phyloP scores from a whole-genome alignment of 75 land plant genomes.

The Cupressus sempervirens region DNA sequence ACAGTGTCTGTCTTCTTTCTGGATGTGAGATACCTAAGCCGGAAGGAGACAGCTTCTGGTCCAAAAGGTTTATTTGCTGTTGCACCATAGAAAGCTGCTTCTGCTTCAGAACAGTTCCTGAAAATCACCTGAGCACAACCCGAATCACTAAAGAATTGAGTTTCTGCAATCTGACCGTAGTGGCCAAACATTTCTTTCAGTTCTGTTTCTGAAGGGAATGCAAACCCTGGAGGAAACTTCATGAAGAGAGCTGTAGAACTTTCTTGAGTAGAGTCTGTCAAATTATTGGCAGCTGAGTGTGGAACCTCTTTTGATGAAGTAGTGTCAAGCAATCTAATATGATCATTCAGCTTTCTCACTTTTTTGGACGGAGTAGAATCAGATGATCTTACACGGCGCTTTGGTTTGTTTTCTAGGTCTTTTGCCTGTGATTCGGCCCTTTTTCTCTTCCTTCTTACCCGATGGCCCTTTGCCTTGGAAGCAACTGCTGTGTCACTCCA shows the following conservation, averaged over 20 bases:
- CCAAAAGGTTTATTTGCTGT: constrained; percentile 55
- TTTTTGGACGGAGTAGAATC: not conserved
- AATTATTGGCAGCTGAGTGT: not conserved
- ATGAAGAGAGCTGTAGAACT: constrained; percentile 45
- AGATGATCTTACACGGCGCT: not conserved
- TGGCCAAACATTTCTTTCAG: constrained; percentile 43
- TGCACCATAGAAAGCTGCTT: constrained; percentile 51
- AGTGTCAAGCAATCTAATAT: not conserved
- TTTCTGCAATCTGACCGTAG: constrained; percentile 51
- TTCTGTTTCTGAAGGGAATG: constrained; percentile 51
- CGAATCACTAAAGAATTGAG: constrained; percentile 25
- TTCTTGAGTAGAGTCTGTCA: constrained; percentile 10
- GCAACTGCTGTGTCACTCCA: not conserved
- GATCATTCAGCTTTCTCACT: not conserved
- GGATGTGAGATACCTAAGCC: constrained; percentile 38
- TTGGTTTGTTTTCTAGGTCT: not conserved
- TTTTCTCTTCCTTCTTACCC: not conserved
- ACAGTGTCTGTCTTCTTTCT: not conserved
- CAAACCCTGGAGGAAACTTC: constrained; percentile 27
- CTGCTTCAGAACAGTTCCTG: constrained; percentile 52
- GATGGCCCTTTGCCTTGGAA: not conserved
- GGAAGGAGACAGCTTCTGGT: constrained; percentile 41
- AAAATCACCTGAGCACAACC: constrained; percentile 55
- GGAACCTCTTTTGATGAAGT: not conserved
- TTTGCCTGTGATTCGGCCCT: not conserved